Evolutionary conservation across 2,329 filamentous ascomycete genomes (phyloP).

Genomic region (Pseudogymnoascus sp.): DNA sequence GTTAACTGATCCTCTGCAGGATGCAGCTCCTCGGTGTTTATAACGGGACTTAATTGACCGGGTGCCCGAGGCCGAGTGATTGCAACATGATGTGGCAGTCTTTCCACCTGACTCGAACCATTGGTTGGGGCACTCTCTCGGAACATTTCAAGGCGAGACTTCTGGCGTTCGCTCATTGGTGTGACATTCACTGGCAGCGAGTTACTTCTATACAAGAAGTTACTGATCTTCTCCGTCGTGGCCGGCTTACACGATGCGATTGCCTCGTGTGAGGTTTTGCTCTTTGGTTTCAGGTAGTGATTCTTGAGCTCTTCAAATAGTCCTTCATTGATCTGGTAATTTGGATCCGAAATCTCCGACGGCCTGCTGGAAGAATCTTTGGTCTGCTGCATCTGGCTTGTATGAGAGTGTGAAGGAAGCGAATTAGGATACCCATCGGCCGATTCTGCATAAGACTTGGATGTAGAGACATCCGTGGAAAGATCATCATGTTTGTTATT

Average conservation of each 20-base stretch:
- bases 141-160: background rate
- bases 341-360: background rate
- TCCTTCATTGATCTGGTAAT: background rate
- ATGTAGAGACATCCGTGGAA: background rate
- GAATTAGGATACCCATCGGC: background rate
- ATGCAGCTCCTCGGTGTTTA: background rate
- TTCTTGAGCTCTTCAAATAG: background rate
- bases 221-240: background rate
- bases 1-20: background rate
- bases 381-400: background rate
- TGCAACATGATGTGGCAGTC: background rate
- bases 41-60: background rate
- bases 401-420: background rate
- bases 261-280: background rate
- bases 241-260: background rate
- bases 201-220: slow-evolving; percentile 6
- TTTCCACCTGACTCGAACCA: background rate
- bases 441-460: background rate
- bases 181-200: slow-evolving; percentile 1
- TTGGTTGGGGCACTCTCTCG: background rate
- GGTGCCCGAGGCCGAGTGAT: background rate
- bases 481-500: background rate
- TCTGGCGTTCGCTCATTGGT: slow-evolving; percentile 9
- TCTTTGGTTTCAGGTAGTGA: background rate
- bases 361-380: background rate